Evolutionary conservation across 352 stramenopile genomes (phyloP).

Genomic region (Albugo candida): DNA sequence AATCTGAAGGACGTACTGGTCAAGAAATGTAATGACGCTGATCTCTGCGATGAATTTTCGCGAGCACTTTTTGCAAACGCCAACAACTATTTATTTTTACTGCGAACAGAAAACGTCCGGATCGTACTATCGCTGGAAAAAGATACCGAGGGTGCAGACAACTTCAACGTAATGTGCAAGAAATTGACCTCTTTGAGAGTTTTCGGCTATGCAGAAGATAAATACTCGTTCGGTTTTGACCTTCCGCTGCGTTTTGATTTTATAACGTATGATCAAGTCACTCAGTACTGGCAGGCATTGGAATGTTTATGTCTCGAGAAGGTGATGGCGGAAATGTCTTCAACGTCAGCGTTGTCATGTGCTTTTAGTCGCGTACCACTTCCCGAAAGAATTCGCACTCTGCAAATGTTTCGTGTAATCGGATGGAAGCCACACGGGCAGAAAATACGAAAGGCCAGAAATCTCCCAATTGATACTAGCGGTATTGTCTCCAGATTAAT

Average conservation of each 20-base stretch:
- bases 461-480: constrained; percentile 4
- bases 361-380: constrained; percentile 37
- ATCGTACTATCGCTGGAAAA: constrained; percentile 30
- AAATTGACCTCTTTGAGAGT: too few species aligned
- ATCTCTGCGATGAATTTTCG: constrained; percentile 34
- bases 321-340: constrained; percentile 58
- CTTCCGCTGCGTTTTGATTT: constrained; percentile 32
- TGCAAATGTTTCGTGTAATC: constrained; percentile 44
- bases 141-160: not conserved
- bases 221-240: constrained; percentile 38
- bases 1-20: constrained; percentile 50
- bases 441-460: constrained; percentile 17
- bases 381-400: constrained; percentile 30
- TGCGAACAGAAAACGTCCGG: constrained; percentile 17
- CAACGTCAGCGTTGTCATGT: constrained; percentile 27
- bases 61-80: constrained; percentile 56
- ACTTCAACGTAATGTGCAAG: too few species aligned
- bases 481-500: constrained; percentile 48
- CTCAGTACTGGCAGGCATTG: constrained; percentile 56
- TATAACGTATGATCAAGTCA: constrained; percentile 17
- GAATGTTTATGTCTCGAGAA: constrained; percentile 62
- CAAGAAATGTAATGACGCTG: constrained; percentile 37
- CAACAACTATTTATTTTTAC: constrained; percentile 40
- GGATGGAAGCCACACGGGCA: constrained; percentile 52
- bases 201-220: constrained; percentile 4